Conservation (phyloP, 805 yeast species). For the Metschnikowia koreensis region DNA sequence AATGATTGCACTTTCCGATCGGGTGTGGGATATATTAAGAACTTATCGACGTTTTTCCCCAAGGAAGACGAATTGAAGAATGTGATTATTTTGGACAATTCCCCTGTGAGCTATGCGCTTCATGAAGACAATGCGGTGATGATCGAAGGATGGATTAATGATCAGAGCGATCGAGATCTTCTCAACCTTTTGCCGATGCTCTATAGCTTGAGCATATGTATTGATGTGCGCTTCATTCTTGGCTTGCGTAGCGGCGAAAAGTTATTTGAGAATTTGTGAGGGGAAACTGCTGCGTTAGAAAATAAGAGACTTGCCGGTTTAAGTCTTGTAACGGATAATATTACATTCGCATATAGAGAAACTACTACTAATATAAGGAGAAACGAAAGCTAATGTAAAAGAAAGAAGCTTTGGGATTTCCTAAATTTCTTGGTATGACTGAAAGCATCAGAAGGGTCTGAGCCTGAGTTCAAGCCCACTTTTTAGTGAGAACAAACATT, state of each 20-base stretch:
- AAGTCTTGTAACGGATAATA: slow-evolving; percentile 1
- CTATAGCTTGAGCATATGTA: slow-evolving; percentile 69
- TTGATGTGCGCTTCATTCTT: slow-evolving; percentile 79
- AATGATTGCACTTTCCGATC: slow-evolving; percentile 71
- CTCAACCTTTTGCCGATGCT: slow-evolving; percentile 79
- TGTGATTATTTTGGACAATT: slow-evolving; percentile 83
- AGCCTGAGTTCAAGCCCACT: no score
- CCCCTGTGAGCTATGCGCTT: slow-evolving; percentile 83
- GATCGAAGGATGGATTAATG: slow-evolving; percentile 97
- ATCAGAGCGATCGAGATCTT: slow-evolving; percentile 85
- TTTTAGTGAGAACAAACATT: no score
- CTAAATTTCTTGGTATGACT: neutral
- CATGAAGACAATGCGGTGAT: slow-evolving; percentile 87
- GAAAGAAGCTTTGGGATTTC: neutral
- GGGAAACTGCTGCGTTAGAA: neutral
- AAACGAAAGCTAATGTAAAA: neutral
- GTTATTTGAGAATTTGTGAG: slow-evolving; percentile 42
- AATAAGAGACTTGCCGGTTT: slow-evolving; percentile 7
- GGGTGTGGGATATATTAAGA: slow-evolving; percentile 79
- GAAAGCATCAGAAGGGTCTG: no score
- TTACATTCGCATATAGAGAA: slow-evolving; percentile 3
- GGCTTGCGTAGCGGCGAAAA: slow-evolving; percentile 73
- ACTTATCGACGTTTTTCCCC: slow-evolving; percentile 38
- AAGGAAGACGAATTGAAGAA: slow-evolving; percentile 72
- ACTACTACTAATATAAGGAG: neutral